Evolutionary conservation across 1,284 basidiomycete genomes (phyloP), one percentile per base, ranked within the genome.

Genomic region (Sporisorium iseilematis-ciliati): DNA sequence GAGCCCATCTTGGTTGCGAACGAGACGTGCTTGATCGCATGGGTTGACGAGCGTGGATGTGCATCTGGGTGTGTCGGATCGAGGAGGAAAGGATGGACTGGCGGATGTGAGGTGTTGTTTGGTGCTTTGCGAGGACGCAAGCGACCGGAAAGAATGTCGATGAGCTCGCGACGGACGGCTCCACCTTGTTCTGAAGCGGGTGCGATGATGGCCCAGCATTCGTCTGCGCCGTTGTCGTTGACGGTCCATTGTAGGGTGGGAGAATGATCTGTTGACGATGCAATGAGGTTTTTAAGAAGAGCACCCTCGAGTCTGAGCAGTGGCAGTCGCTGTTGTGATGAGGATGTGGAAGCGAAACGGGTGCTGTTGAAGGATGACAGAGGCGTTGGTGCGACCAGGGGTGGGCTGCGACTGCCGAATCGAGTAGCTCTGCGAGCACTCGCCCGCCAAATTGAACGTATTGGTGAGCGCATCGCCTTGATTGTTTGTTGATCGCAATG

Each of bases 201-300:
- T 0, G 67, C 77, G 31, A 80, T 63, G 63, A 83, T 73, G n/a
- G 80, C 80, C 81, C 81, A 83, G 57, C 77, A 77, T 61, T 83
- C 78, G 12, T 68, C 53, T 7, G 49, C 21, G 23, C 59, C 79
- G 0, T 11, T 11, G 33, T 83, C 80, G 12, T 65, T 31, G 26
- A 83, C 65, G 26, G 73, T 78, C 79, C 79, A 81, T 23, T 65
- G 50, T 4, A 74, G 48, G 0, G 42, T 8, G 12, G 23, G 3
- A 29, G 50, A 23, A 18, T 54, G 38, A 42, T n/a, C 3, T 20
- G 23, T 29, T n/a, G 38, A 29, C 8, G 42, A 43, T 7, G 14
- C 4, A 2, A 51, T 4, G 4, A 38, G 20, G 4, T 10, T 50
- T 3, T 33, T 40, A 23, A 73, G 60, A 0, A 40, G 25, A 3